Evolutionary conservation across 371 early-diverging fungal species (phyloP).

Genomic region (Mucor irregularis): DNA sequence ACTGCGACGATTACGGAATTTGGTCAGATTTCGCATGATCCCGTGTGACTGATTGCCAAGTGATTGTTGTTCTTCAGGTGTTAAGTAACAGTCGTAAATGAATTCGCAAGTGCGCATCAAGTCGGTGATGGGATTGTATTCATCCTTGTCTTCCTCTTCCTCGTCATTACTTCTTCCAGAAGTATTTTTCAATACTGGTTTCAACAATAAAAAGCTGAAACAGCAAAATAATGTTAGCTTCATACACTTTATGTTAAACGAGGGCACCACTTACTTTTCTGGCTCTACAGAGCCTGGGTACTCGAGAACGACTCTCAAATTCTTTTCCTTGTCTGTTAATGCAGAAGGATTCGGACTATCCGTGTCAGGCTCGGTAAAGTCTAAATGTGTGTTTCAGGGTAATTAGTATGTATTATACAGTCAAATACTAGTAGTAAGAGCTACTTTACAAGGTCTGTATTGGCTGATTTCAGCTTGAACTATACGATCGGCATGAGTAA

Average conservation of each 20-base stretch:
- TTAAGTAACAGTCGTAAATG: conserved; percentile 67
- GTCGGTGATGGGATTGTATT: conserved; percentile 83
- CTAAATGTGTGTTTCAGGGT: too few species aligned
- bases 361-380: conserved; percentile 23
- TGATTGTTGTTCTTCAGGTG: conserved; percentile 43
- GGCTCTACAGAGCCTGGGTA: conserved; percentile 27
- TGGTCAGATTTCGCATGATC: conserved; percentile 75
- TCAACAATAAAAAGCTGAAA: conserved; percentile 38
- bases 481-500: conserved; percentile 56
- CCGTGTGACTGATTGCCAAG: conserved; percentile 74
- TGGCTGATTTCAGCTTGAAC: conserved; percentile 42
- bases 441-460: conserved; percentile 50
- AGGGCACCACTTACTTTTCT: conserved; percentile 25
- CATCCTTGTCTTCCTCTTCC: conserved; percentile 65
- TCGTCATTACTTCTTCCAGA: conserved; percentile 18
- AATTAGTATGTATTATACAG: too few species aligned
- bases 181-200: conserved; percentile 36
- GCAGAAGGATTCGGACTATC: conserved; percentile 12
- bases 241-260: background rate
- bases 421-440: background rate
- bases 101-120: conserved; percentile 67
- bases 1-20: conserved; percentile 74
- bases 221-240: background rate
- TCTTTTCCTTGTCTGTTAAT: conserved; percentile 2
- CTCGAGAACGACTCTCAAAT: conserved; percentile 22